phyloP scores from a whole-genome alignment of 1,284 basidiomycete genomes.

The Violaceomyces palustris region DNA sequence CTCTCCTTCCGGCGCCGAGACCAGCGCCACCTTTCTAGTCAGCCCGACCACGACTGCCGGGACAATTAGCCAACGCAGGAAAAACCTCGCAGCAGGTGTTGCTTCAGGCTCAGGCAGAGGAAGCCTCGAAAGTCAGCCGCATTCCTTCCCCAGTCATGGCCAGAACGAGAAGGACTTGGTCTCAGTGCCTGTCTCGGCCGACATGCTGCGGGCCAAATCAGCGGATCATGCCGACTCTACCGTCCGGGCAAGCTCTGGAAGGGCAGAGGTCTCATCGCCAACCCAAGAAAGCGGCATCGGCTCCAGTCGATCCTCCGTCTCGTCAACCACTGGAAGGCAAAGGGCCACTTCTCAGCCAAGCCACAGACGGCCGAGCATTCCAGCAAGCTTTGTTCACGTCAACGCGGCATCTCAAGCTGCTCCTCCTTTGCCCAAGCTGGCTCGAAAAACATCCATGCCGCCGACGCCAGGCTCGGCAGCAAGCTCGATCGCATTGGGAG shows the following conservation, averaged over 20 bases:
- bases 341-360: slow-evolving; percentile 34
- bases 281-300: no score
- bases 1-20: no score
- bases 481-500: no score
- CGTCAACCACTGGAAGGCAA: no score
- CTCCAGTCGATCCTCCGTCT: no score
- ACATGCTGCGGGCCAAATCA: background rate
- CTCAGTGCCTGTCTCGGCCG: background rate
- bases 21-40: no score
- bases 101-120: background rate
- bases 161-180: background rate
- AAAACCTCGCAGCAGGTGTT: slow-evolving; percentile 1
- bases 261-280: no score
- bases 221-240: background rate
- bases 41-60: slow-evolving; percentile 12
- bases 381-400: slow-evolving; percentile 19
- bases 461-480: no score
- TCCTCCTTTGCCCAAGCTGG: slow-evolving; percentile 33
- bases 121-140: no score
- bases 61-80: slow-evolving; percentile 36
- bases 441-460: no score
- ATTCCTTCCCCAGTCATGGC: no score
- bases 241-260: background rate
- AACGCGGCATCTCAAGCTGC: slow-evolving; percentile 5
- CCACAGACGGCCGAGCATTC: slow-evolving; percentile 29